A percentile compares a stretch with the other conserved stretches of the same genome.
phyloP scores from a whole-genome alignment of 2,329 filamentous ascomycete genomes.

The Fusarium armeniacum region DNA sequence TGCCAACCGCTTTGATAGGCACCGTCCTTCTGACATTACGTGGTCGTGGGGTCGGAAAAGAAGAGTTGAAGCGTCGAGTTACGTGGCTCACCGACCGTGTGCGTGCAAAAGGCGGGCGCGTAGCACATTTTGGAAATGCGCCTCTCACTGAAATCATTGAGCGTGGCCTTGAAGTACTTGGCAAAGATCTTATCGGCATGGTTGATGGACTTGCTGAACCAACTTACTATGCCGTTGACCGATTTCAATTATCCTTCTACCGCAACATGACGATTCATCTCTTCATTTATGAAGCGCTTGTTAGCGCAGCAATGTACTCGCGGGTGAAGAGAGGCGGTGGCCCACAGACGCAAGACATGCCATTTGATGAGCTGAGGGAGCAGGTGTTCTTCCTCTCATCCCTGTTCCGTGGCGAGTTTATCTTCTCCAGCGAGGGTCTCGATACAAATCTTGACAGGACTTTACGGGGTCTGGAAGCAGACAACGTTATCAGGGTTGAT shows the following conservation, averaged over 20 bases:
- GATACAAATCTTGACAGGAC: constrained; percentile 85
- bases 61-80: constrained; percentile 86
- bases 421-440: constrained; percentile 91
- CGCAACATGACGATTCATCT: constrained; percentile 99
- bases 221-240: constrained; percentile 94
- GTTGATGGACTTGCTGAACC: constrained; percentile 86
- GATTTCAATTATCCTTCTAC: constrained; percentile 98
- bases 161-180: constrained; percentile 90
- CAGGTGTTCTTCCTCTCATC: constrained; percentile 93
- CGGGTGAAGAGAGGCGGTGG: constrained; percentile 92
- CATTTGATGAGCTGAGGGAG: constrained; percentile 77
- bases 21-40: constrained; percentile 92
- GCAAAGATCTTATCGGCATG: constrained; percentile 86
- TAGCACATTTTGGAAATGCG: constrained; percentile 90
- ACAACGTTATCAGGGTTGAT: constrained; percentile 80
- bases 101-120: constrained; percentile 86
- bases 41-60: constrained; percentile 89
- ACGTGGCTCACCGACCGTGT: constrained; percentile 91
- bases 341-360: constrained; percentile 81
- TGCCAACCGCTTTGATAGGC: constrained; percentile 96
- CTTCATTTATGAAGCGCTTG: constrained; percentile 92
- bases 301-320: constrained; percentile 91
- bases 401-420: constrained; percentile 96
- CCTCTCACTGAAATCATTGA: constrained; percentile 87
- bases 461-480: constrained; percentile 80